These are phyloP conservation scores for Jackrogersella minutella DNA, from an alignment of 495 filamentous ascomycete species.

Conservation along the genomic window DNA sequence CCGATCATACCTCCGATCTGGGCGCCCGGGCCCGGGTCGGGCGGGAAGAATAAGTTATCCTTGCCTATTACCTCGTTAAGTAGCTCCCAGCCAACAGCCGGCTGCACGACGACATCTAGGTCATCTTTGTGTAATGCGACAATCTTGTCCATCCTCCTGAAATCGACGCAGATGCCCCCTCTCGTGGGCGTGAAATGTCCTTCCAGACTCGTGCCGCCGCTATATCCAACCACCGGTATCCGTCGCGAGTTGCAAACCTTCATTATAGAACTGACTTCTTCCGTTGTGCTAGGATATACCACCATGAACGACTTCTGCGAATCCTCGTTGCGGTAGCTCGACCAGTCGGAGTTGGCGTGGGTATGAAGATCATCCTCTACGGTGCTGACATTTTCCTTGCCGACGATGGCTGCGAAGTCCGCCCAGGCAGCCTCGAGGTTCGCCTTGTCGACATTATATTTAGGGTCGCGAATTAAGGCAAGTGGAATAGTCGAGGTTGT, in stretches of 20 bases:
- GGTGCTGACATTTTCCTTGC: constrained; percentile 85
- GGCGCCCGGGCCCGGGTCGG: constrained; percentile 81
- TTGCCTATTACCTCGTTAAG: constrained; percentile 76
- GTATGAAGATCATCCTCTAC: constrained; percentile 66
- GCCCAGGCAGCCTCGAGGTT: constrained; percentile 94
- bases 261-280: constrained; percentile 75
- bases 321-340: constrained; percentile 70
- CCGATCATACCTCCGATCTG: constrained; percentile 98
- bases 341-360: constrained; percentile 90
- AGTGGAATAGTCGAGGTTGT: constrained; percentile 79
- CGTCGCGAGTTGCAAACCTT: constrained; percentile 73
- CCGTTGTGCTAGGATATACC: constrained; percentile 70
- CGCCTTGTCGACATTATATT: constrained; percentile 72
- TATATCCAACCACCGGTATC: constrained; percentile 80
- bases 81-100: constrained; percentile 79
- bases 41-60: constrained; percentile 80
- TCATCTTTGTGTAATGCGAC: constrained; percentile 74
- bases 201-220: constrained; percentile 80
- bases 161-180: constrained; percentile 81
- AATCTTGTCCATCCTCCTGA: constrained; percentile 77
- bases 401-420: constrained; percentile 86
- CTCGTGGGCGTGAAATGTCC: constrained; percentile 79
- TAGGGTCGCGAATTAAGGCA: constrained; percentile 62
- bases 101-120: constrained; percentile 83
- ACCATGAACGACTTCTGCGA: constrained; percentile 63